These are phyloP conservation scores for Phanerochaete sordida DNA, from an alignment of 768 basidiomycete species.

Conservation along the genomic window DNA sequence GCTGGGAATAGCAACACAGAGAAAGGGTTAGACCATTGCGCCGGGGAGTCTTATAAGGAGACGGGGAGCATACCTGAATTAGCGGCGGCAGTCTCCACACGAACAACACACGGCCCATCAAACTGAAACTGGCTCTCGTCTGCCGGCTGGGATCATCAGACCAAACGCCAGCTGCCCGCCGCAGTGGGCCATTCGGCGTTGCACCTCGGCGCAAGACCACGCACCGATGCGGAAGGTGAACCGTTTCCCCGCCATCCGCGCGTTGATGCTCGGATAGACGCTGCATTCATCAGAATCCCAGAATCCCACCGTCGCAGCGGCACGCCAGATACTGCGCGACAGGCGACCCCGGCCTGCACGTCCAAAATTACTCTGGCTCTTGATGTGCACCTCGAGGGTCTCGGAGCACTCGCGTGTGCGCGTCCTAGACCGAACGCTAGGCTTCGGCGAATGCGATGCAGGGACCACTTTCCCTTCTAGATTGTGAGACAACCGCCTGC, in stretches of 20 bases:
- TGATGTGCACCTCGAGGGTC: background rate
- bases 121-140: background rate
- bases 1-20: background rate
- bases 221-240: slow-evolving; percentile 6
- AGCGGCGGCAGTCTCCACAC: background rate
- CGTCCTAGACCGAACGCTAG: background rate
- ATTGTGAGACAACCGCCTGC: too few species aligned
- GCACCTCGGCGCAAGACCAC: slow-evolving; percentile 1
- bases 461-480: background rate
- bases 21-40: background rate
- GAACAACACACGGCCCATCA: background rate
- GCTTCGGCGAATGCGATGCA: background rate
- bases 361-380: slow-evolving; percentile 10
- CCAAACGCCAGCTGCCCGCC: background rate
- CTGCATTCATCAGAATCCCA: slow-evolving; percentile 7
- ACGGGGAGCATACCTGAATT: background rate
- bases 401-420: background rate
- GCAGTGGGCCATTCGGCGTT: background rate
- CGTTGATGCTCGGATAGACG: background rate
- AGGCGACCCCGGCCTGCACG: background rate
- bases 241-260: background rate
- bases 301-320: background rate
- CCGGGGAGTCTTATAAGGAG: background rate
- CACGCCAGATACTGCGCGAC: background rate
- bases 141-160: background rate